Evolutionary conservation across 345 rosid genomes (phyloP).

Genomic region (Hevea brasiliensis): DNA sequence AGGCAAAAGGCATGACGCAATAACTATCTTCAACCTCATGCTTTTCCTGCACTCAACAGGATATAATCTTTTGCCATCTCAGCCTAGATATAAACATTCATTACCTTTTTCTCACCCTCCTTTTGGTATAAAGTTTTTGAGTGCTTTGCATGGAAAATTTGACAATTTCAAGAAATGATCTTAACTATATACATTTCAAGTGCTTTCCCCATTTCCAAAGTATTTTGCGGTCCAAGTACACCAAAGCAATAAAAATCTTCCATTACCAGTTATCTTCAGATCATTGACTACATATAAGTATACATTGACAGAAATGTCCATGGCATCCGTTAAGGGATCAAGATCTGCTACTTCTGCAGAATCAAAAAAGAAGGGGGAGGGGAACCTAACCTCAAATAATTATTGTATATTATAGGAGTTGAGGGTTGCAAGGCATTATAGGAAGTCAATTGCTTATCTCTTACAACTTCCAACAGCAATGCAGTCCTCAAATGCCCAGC

Average conservation of each 20-base stretch:
- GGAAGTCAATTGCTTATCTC: background rate
- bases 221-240: background rate
- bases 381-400: background rate
- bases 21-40: background rate
- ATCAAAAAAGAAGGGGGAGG: background rate
- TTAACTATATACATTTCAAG: too few species aligned
- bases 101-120: background rate
- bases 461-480: background rate
- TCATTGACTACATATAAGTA: too few species aligned
- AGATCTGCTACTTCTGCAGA: background rate
- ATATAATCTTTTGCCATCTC: background rate
- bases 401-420: background rate
- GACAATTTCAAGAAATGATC: background rate
- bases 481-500: background rate
- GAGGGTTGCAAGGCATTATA: background rate
- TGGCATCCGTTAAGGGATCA: background rate
- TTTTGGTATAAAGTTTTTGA: too few species aligned
- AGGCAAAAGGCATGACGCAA: background rate
- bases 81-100: background rate
- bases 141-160: background rate
- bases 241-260: too few species aligned
- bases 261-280: too few species aligned
- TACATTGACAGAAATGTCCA: background rate
- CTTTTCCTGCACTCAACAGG: background rate
- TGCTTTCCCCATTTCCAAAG: too few species aligned